Evolutionary conservation across 192 early-diverging fungal species (phyloP), one percentile per base, ranked within the genome.

Genomic region (Endogone sp.): DNA sequence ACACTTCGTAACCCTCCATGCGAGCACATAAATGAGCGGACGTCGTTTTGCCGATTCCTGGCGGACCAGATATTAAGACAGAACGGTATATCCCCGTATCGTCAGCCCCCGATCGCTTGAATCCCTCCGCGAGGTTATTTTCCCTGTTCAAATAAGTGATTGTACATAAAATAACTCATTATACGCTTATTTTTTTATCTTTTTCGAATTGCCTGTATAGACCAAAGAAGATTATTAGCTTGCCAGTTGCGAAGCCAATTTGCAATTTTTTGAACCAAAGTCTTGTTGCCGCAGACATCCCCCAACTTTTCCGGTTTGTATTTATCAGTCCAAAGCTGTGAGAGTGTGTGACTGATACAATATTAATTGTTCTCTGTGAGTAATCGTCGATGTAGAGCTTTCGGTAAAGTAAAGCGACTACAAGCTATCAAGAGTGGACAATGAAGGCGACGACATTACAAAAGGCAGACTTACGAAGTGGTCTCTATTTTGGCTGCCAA

Each of bases 21-120:
- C 89, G 81, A 21, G 90, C 92, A 8, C 92, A 90, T n/a, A 99
- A 70, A 75, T 96, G 93, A 2, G 95, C 98, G 0, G 94, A 84
- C 0, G 98, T 98, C 4, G 97, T 98, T 76, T 99, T 99, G 55
- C 98, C 98, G 44, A 99, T 94, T 1, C 98, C 98, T 4, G 98
- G 98, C 3, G 96, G 93, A 3, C 98, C 98, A 31, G 94, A 94
- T 3, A 99, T 82, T 20, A 99, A 70, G 6, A 93, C 84, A 0
- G 96, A 92, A 3, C 88, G 75, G 60, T 75, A 85, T 8, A 66
- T 59, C 21, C 79, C 73, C 3, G 78, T 70, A 22, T 86, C 84
- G 25, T 90, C 88, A 60, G 59, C 6, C 59, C 59, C 59, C 22
- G 59, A 60, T 20, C 27, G 4, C 27, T 60, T 60, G 70, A 89